Evolutionary conservation across 2,329 filamentous ascomycete species (phyloP), one percentile per base, ranked within the genome.

Genomic region (Pseudocercospora fuligena): DNA sequence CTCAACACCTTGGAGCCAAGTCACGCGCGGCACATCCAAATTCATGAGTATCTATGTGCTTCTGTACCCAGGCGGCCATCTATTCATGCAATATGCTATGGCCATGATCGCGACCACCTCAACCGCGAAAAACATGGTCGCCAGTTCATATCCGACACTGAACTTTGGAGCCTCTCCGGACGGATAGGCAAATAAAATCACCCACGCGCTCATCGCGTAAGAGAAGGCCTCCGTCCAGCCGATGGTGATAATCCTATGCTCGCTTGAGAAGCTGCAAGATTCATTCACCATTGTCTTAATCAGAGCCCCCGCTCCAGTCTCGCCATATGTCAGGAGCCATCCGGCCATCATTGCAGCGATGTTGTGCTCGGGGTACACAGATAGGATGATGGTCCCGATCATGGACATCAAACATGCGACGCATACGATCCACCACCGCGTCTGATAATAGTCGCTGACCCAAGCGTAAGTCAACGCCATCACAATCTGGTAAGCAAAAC

Each of bases 241-340:
- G 36, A 72, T 70, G 25, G 66, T 66, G 43, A 70, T 65, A 51
- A 69, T 65, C 3, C 68, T 59, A 33, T 70, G 69, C 56, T 70
- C 68, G 21, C 66, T 69, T 12, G 66, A 67, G 29, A 69, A 68
- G 21, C 62, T 66, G 31, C 66, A 70, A 14, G 64, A 60, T 53
- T 70, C 68, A 19, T 72, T 67, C 29, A 70, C 65, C 70, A 68
- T 70, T n/a, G 81, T 80, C 73, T 83, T 81, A 23, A 81, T 74
- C 8, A 78, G 70, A 0, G 76, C 76, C 1, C 78, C 78, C 57
- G 76, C 78, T 0, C 78, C 79, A 3, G 76, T 78, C 6, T 78
- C 77, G 1, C 73, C 72, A 36, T 77, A 81, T 0, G 78, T 78
- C 7, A 81, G 65, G n/a, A 81, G 73, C 69, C 78, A 80, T 14